Conservation (phyloP, 1,284 basidiomycete genomes). For the Ceratobasidium sp. region DNA sequence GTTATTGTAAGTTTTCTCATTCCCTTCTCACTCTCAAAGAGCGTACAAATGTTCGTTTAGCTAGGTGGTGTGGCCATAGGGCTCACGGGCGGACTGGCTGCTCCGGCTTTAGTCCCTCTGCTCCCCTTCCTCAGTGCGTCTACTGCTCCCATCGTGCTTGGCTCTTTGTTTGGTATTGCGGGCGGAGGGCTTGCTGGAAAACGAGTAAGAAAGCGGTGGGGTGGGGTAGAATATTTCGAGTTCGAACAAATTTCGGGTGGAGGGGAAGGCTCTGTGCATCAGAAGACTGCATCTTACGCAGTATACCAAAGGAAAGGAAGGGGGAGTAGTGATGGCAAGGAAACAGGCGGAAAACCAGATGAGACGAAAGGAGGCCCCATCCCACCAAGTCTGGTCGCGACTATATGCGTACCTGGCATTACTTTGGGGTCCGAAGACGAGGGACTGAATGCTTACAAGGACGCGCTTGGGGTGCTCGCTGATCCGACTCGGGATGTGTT, state of each 20-base stretch:
- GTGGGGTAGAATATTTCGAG: conserved; percentile 64
- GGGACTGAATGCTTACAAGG: conserved; percentile 56
- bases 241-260: conserved; percentile 60
- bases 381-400: conserved; percentile 51
- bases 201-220: conserved; percentile 64
- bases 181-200: conserved; percentile 65
- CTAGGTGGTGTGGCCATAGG: conserved; percentile 63
- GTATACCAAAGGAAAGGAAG: not conserved
- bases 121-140: conserved; percentile 62
- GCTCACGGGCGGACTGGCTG: conserved; percentile 66
- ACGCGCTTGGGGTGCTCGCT: conserved; percentile 52
- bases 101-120: conserved; percentile 64
- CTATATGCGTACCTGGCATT: conserved; percentile 64
- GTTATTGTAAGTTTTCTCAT: conserved; percentile 55
- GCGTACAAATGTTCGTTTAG: not conserved
- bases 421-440: conserved; percentile 61
- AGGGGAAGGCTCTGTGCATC: too few relatives aligned
- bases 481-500: conserved; percentile 49
- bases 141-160: conserved; percentile 63
- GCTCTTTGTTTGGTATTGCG: conserved; percentile 65
- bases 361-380: not conserved
- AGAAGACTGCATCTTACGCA: not conserved
- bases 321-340: not conserved
- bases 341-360: not conserved
- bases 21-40: conserved; percentile 51